Conservation (phyloP, 352 stramenopile species). For the Phytophthora lateralis region DNA sequence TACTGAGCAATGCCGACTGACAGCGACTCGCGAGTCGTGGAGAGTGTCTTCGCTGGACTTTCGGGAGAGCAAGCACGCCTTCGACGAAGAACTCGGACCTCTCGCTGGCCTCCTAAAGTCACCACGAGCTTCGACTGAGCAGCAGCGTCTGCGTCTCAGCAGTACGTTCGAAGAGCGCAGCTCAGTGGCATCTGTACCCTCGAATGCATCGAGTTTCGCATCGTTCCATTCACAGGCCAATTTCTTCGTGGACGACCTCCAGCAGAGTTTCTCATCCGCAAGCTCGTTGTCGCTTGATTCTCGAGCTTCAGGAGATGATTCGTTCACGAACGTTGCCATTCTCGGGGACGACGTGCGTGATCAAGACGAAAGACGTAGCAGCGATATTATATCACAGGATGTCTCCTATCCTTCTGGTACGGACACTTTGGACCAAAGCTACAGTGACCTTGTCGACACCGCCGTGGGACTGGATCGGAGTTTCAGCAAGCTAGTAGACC, state of each 20-base stretch:
- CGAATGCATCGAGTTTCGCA: slow-evolving; percentile 17
- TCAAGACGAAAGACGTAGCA: slow-evolving; percentile 29
- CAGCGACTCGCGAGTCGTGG: slow-evolving; percentile 22
- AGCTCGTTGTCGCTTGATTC: slow-evolving; percentile 26
- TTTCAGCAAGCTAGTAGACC: slow-evolving; percentile 28
- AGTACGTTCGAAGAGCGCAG: slow-evolving; percentile 27
- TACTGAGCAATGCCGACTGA: slow-evolving; percentile 12
- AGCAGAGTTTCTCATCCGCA: slow-evolving; percentile 29
- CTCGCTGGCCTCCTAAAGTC: slow-evolving; percentile 1
- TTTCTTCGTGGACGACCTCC: slow-evolving; percentile 45
- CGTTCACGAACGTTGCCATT: slow-evolving; percentile 39
- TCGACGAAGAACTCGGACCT: slow-evolving; percentile 30
- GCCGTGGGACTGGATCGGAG: slow-evolving; percentile 17
- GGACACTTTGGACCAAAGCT: slow-evolving; percentile 30
- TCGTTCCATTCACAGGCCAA: slow-evolving; percentile 26
- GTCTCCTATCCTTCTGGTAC: not conserved
- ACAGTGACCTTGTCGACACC: slow-evolving; percentile 30
- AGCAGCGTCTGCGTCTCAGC: slow-evolving; percentile 19
- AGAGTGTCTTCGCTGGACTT: slow-evolving; percentile 29
- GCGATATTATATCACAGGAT: slow-evolving; percentile 23
- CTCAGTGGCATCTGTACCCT: slow-evolving; percentile 10
- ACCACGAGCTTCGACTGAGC: slow-evolving; percentile 6
- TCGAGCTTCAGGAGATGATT: slow-evolving; percentile 29
- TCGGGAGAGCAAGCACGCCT: slow-evolving; percentile 29
- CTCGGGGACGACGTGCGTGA: slow-evolving; percentile 31